These are phyloP conservation scores for Caloboletus inedulis DNA, from an alignment of 1,284 basidiomycete genomes.

Conservation along the genomic window DNA sequence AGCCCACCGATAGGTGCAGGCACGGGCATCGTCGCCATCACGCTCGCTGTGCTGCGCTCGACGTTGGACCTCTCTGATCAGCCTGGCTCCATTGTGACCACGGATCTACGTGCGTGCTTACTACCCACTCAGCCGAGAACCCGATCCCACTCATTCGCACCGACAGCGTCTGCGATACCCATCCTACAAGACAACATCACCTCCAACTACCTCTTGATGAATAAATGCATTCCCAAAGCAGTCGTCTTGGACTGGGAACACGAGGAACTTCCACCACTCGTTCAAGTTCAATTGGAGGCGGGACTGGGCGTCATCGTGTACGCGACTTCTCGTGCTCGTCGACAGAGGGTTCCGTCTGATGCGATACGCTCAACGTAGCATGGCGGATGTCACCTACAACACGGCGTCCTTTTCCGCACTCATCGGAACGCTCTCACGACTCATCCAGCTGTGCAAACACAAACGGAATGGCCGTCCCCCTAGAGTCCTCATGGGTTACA, in stretches of 20 bases:
- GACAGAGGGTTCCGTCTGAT: not conserved
- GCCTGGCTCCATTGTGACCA: constrained; percentile 53
- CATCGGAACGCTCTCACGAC: constrained; percentile 48
- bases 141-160: not conserved
- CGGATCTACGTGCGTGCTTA: constrained; percentile 64
- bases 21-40: constrained; percentile 77
- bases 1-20: constrained; percentile 60
- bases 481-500: constrained; percentile 72
- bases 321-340: constrained; percentile 14
- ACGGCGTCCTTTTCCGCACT: constrained; percentile 76
- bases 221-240: constrained; percentile 35
- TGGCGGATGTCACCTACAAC: constrained; percentile 91
- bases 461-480: constrained; percentile 33
- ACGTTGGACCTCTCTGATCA: constrained; percentile 18
- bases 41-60: constrained; percentile 53
- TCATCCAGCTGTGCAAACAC: constrained; percentile 36
- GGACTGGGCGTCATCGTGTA: constrained; percentile 60
- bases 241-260: constrained; percentile 74
- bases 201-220: constrained; percentile 44
- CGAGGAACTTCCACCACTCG: constrained; percentile 47
- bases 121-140: not conserved
- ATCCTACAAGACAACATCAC: constrained; percentile 70
- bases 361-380: constrained; percentile 42
- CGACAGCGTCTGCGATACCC: constrained; percentile 72
- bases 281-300: constrained; percentile 38